Percentiles rank a stretch among this genome's conserved stretches.
Evolutionary conservation across 2,329 filamentous ascomycete species (phyloP).

Genomic region (Nemania diffusa): DNA sequence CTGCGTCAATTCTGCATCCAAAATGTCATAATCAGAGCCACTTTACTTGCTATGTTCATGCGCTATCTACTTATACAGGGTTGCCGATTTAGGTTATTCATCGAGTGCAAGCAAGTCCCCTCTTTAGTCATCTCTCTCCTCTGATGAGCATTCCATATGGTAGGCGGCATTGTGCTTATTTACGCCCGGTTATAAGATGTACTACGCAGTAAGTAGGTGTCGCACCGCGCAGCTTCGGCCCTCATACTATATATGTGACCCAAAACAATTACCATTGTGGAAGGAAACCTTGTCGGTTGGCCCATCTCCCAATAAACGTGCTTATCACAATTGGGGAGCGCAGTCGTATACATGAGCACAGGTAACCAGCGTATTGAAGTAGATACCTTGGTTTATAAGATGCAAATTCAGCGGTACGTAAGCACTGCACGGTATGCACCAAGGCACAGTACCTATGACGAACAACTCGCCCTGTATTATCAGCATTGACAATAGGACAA

Average conservation of each 20-base stretch:
- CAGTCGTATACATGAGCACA: too few relatives aligned
- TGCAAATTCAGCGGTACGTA: not conserved
- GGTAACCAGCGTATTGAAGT: too few relatives aligned
- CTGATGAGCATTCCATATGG: too few relatives aligned
- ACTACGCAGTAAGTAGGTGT: too few relatives aligned
- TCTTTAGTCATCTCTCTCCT: too few relatives aligned
- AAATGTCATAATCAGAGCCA: not conserved
- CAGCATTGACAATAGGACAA: conserved; percentile 2
- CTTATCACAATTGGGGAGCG: not conserved
- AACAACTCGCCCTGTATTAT: not conserved
- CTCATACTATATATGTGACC: not conserved
- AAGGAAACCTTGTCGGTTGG: not conserved
- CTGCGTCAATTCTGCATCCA: conserved; percentile 15
- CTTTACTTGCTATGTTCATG: not conserved
- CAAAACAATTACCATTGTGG: not conserved
- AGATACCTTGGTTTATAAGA: not conserved
- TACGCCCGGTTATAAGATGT: too few relatives aligned
- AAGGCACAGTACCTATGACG: not conserved
- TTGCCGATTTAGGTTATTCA: too few relatives aligned
- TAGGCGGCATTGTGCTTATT: too few relatives aligned
- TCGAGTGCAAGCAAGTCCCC: too few relatives aligned
- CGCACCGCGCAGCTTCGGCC: too few relatives aligned
- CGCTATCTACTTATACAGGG: too few relatives aligned
- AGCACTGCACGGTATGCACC: not conserved
- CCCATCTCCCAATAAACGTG: not conserved